Evolutionary conservation across 176 grass and related monocot genomes (phyloP), one percentile per base, ranked within the genome.

Genomic region (Zea luxurians): DNA sequence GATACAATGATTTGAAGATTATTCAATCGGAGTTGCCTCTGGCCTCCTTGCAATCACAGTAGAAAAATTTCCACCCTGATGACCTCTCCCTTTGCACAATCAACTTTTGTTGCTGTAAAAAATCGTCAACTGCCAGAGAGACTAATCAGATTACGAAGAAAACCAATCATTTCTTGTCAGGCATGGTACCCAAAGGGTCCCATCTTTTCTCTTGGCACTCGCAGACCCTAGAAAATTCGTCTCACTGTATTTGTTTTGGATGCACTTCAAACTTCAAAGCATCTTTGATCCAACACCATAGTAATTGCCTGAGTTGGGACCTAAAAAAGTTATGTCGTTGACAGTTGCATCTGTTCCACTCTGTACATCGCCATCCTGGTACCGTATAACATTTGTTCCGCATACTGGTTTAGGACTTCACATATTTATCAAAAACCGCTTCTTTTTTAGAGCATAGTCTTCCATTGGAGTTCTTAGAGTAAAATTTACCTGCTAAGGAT

Each of bases 361-460:
- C 13, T 63, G 13, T 63, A 48, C 27, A 49, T 36, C 3, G 13
- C 68, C 46, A 48, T 77, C 20, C 21, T 13, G 48, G 21, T 63
- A 4, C 0, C 1, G 13, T 47, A 44, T 46, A 36, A 17, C 7
- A 71, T 64, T 37, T 15, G 41, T 74, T 21, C 8, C 64, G 4
- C 38, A 21, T 18, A 67, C 67, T 79, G 6, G 20, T 50, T 74
- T 67, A 66, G n/a, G 68, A 48, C 27, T 66, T 52, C 4, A 10
- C 37, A 17, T 72, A 13, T 72, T 79, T 68, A 76, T 57, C 11
- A 4, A 42, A 68, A n/a, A 40, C 17, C 20, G 0, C 8, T 68
- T 68, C 15, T 67, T 62, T 35, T 74, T 79, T 52, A 53, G 10
- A 8, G 49, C 13, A 78, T 82, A 71, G 36, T 64, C 48, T 50